phyloP scores from a whole-genome alignment of 1,284 basidiomycete species.

The Fomitopsis schrenkii region DNA sequence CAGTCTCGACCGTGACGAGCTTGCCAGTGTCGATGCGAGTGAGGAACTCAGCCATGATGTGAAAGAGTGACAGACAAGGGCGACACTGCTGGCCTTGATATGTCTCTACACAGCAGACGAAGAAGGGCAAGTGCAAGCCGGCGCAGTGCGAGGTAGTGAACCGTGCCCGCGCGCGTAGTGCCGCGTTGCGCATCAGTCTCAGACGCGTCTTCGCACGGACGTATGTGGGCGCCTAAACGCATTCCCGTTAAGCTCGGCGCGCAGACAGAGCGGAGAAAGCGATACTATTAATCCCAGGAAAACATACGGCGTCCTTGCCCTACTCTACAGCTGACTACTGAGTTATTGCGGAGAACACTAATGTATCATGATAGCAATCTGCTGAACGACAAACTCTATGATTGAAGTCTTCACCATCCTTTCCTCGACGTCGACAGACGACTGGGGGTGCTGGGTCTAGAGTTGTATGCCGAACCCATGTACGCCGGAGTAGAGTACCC shows the following conservation, averaged over 20 bases:
- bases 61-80: neutral
- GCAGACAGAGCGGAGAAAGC: neutral
- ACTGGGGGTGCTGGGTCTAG: constrained; percentile 66
- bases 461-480: constrained; percentile 44
- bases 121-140: neutral
- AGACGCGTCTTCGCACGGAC: neutral
- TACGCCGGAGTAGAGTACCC: constrained; percentile 46
- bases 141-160: neutral
- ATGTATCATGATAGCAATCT: neutral
- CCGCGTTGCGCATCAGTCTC: neutral
- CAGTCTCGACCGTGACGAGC: constrained; percentile 60
- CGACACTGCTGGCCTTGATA: neutral
- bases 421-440: constrained; percentile 29
- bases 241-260: neutral
- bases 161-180: neutral
- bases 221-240: neutral
- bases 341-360: neutral
- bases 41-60: constrained; percentile 59
- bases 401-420: neutral
- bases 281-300: neutral
- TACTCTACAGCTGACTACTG: neutral
- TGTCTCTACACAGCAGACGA: neutral
- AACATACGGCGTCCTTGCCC: neutral
- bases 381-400: neutral
- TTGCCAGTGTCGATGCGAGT: constrained; percentile 68